Base-by-base conservation (phyloP, 306 rosid species). In the Prunus mira region DNA sequence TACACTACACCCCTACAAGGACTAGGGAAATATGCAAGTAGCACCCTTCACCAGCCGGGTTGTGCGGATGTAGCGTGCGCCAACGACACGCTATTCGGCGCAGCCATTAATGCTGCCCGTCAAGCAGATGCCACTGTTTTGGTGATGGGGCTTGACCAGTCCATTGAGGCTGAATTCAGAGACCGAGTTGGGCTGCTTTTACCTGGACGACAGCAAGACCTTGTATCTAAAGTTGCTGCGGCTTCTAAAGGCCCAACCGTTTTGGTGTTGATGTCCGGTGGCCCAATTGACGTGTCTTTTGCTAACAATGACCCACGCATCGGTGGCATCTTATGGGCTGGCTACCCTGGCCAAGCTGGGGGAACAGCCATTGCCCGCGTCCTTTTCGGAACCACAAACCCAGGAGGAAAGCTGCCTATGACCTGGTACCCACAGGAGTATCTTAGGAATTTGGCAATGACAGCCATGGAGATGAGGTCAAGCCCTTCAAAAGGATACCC, bases 391-490 rank as follows among this genome's bases (percentile, higher is more conserved):
- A 45, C 77, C 3, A 67, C 82, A 18, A 89, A 84, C 71, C 96
- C 97, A 74, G 98, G 93, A 55, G 98, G 97, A 3, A 91, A 85
- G 84, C 66, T 94, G 41, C 98, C 98, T 0, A 79, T 91, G 88
- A 94, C 98, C 64, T 94, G 98, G 98, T 94, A 94, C 72, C 98
- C 94, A 27, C 86, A 94, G 34, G 90, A 77, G 34, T 94, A 91
- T 70, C 70, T 94, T 9, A 54, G 56, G 55, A 90, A 91, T 22
- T 64, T 94, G 82, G 79, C 93, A 5, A 94, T 94, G 96, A 94
- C 97, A 69, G 71, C 80, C 25, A 94, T 94, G 98, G 93, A 83
- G 67, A 90, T 90, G 98, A 63, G 98, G 69, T 58, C 93, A 62
- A 84, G 82, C 70, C 58, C 43, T 60, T 50, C 85, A 3, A 65